Evolutionary conservation across 495 filamentous ascomycete genomes (phyloP).

Genomic region (Sordaria brevicollis): DNA sequence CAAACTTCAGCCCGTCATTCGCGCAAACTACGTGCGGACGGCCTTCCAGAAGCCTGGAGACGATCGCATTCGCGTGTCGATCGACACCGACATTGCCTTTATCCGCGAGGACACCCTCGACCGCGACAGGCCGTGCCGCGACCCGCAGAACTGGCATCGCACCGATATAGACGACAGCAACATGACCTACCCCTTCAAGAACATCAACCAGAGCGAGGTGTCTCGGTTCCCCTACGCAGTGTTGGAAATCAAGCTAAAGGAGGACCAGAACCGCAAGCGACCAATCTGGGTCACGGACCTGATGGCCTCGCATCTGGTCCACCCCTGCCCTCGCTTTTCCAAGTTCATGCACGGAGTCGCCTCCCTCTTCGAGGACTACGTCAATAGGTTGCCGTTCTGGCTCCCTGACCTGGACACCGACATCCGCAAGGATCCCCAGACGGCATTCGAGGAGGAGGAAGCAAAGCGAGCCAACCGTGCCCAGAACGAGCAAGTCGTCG

Average conservation of each 20-base stretch:
- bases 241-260: constrained; percentile 84
- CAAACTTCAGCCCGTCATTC: constrained; percentile 71
- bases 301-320: constrained; percentile 84
- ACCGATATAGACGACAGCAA: constrained; percentile 71
- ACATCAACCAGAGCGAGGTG: constrained; percentile 83
- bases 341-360: constrained; percentile 95
- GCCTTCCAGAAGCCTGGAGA: constrained; percentile 96
- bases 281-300: constrained; percentile 84
- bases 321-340: constrained; percentile 79
- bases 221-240: constrained; percentile 85
- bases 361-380: constrained; percentile 84
- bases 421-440: constrained; percentile 83
- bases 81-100: constrained; percentile 86
- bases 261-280: constrained; percentile 50
- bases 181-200: constrained; percentile 77
- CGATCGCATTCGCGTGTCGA: constrained; percentile 78
- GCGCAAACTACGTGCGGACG: constrained; percentile 88
- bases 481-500: constrained; percentile 81
- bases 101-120: constrained; percentile 90
- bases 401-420: constrained; percentile 80
- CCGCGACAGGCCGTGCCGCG: constrained; percentile 70
- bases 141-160: constrained; percentile 84
- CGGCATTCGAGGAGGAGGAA: constrained; percentile 86
- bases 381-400: constrained; percentile 96
- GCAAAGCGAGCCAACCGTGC: constrained; percentile 65